phyloP scores from a whole-genome alignment of 1,139 yeast genomes.

The Lodderomyces margitis region DNA sequence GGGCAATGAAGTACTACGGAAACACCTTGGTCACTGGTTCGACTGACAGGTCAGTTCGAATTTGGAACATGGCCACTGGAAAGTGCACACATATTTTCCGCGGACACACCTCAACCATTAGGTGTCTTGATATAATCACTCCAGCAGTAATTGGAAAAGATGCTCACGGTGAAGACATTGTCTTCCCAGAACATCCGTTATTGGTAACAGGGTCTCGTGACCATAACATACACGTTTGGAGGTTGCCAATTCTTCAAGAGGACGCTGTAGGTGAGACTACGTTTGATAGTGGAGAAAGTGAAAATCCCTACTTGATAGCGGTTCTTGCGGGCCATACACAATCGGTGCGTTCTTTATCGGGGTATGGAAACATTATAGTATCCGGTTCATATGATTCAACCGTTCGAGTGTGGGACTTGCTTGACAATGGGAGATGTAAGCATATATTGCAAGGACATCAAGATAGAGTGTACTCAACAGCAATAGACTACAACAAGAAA shows the following conservation, averaged over 20 bases:
- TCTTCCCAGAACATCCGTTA: conserved; percentile 61
- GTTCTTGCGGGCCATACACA: conserved; percentile 81
- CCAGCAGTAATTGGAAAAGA: conserved; percentile 61
- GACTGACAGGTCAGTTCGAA: conserved; percentile 82
- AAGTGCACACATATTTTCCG: conserved; percentile 80
- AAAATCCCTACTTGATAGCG: conserved; percentile 74
- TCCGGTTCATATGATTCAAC: conserved; percentile 92
- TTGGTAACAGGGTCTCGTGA: conserved; percentile 91
- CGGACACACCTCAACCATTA: conserved; percentile 90
- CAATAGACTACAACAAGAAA: conserved; percentile 70
- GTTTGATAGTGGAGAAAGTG: conserved; percentile 33
- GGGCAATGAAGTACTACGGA: conserved; percentile 94
- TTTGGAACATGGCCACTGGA: conserved; percentile 81
- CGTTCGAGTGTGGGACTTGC: conserved; percentile 88
- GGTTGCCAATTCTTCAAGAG: conserved; percentile 54
- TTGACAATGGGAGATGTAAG: conserved; percentile 66
- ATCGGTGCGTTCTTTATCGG: conserved; percentile 85
- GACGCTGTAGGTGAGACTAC: conserved; percentile 40
- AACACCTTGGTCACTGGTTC: conserved; percentile 85
- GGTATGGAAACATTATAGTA: conserved; percentile 77
- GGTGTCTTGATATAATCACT: conserved; percentile 82
- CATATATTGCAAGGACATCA: conserved; percentile 80
- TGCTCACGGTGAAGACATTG: conserved; percentile 60
- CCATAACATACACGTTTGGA: conserved; percentile 86
- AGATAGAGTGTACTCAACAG: conserved; percentile 84